Base-by-base conservation (phyloP, 208 protist genomes). In the Leishmania guyanensis region DNA sequence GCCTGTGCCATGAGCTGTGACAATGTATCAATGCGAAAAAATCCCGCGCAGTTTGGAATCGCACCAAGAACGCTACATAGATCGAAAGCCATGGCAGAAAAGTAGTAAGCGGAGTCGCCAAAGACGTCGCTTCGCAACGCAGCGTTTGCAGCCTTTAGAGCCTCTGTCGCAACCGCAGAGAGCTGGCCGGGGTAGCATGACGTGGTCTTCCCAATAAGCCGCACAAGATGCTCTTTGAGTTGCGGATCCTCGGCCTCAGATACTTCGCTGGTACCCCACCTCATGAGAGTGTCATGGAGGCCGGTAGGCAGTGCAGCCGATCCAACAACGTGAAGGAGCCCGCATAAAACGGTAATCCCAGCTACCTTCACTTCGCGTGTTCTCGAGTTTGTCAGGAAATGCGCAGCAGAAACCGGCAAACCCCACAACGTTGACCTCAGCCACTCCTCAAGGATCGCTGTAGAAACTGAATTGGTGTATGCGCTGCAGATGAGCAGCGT, bases 61-160 rank as follows among this genome's bases (percentile, higher is more conserved):
- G 46, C 36, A 17, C 50, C 86, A 48, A 96, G 64, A 20, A 89
- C 43, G 56, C 77, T 62, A 83, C 94, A 96, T 75, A 95, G 58
- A 64, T 92, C 85, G 73, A 88, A 92, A 10, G 91, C 88, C 92
- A 97, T 97, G 39, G 89, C 86, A 1, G 79, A 54, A 84, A 90
- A 97, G 68, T 90, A 79, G 65, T 88, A 79, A 33, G 86, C 79
- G n/a, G 94, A 93, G 70, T 92, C 89, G 29, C 87, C 92, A 69
- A 89, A 95, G 12, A 90, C 91, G 78, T 97, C 94, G 66, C 86
- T 92, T 33, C 94, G 87, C 75, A 97, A 70, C 43, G 84, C 81
- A 68, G 80, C 86, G 53, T 91, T 92, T 8, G 86, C 84, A 51
- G 88, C 84, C n/a, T n/a, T 46, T 77, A 92, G 77, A 36, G 87